These are phyloP conservation scores for Coprinopsis cinerea DNA, from an alignment of 768 basidiomycete species.

Conservation along the genomic window DNA sequence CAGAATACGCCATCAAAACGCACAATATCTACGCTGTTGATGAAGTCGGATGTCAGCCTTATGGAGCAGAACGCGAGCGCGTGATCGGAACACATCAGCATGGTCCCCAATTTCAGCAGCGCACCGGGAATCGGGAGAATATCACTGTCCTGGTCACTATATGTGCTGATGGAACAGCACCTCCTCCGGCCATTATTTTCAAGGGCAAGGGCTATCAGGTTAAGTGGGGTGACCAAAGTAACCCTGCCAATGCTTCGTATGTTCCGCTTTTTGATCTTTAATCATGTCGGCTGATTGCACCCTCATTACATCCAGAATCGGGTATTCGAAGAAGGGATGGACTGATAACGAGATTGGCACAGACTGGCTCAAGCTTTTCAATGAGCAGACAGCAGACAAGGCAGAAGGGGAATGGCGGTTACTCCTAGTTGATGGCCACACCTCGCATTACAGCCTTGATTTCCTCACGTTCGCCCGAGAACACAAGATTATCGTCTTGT, in stretches of 20 bases:
- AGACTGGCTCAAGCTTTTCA: conserved; percentile 34
- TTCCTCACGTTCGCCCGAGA: conserved; percentile 33
- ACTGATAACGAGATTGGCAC: conserved; percentile 31
- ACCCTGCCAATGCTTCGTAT: conserved; percentile 35
- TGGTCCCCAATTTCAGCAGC: conserved; percentile 25
- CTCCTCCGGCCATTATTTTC: conserved; percentile 33
- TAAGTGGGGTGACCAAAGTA: conserved; percentile 34
- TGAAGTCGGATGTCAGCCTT: conserved; percentile 13
- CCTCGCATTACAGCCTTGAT: conserved; percentile 31
- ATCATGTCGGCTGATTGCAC: conserved; percentile 6
- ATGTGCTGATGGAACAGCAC: conserved; percentile 30
- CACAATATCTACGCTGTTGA: not conserved
- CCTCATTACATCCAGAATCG: conserved; percentile 19
- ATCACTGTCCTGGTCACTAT: conserved; percentile 32
- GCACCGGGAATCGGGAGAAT: conserved; percentile 24
- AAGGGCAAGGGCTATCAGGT: conserved; percentile 30
- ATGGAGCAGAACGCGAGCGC: conserved; percentile 15
- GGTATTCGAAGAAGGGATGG: conserved; percentile 30
- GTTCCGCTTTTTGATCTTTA: conserved; percentile 13
- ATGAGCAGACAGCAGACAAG: conserved; percentile 31
- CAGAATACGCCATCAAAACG: not conserved
- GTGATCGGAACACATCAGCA: conserved; percentile 23
- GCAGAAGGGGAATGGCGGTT: conserved; percentile 21
- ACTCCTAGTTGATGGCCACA: conserved; percentile 43
- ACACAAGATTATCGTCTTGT: conserved; percentile 34